Conservation (phyloP, 2,329 filamentous ascomycete genomes). For the Aspergillus japonicus region DNA sequence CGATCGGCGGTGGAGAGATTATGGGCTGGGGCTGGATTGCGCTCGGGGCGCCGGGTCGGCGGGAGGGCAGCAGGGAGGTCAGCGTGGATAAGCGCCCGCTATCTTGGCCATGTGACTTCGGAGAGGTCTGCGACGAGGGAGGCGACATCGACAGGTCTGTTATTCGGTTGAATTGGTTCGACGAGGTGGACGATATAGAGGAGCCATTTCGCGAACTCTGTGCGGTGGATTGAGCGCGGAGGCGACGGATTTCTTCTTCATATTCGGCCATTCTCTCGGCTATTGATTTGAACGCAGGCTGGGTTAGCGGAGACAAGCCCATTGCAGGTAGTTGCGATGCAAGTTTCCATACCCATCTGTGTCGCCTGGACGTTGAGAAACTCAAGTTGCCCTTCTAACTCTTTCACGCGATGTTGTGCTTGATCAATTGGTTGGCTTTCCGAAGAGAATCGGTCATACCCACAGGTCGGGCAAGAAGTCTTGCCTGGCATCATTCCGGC, state of each 20-base stretch:
- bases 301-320: neutral
- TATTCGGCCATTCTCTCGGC: constrained; percentile 61
- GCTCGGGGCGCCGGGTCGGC: constrained; percentile 34
- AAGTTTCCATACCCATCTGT: constrained; percentile 49
- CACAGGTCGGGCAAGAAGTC: constrained; percentile 43
- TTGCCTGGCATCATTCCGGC: constrained; percentile 23
- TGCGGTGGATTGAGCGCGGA: constrained; percentile 39
- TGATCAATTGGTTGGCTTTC: constrained; percentile 26
- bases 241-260: constrained; percentile 59
- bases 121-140: constrained; percentile 29
- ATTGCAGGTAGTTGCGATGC: neutral
- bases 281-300: constrained; percentile 19
- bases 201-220: constrained; percentile 25
- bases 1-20: constrained; percentile 25
- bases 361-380: constrained; percentile 53
- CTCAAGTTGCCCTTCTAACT: constrained; percentile 57
- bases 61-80: constrained; percentile 41
- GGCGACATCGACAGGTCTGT: constrained; percentile 39
- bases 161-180: constrained; percentile 23
- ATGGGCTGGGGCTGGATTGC: constrained; percentile 5
- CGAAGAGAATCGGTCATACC: constrained; percentile 29
- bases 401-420: constrained; percentile 45
- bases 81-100: constrained; percentile 40
- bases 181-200: constrained; percentile 30
- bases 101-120: constrained; percentile 26